Evolutionary conservation across 257 asterid species (phyloP).

Genomic region (Lithospermum erythrorhizon): DNA sequence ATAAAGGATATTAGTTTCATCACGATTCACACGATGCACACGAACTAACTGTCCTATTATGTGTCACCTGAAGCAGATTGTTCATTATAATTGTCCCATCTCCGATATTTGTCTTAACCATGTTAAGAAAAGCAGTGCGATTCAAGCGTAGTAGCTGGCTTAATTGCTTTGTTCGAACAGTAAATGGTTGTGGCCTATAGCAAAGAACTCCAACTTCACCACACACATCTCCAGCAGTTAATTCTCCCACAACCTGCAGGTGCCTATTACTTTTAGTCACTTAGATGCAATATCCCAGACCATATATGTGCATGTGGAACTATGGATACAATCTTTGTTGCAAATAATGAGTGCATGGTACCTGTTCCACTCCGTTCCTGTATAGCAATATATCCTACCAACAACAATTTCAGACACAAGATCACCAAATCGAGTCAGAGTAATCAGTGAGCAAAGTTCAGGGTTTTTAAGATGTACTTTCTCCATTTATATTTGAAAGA

Average conservation of each 20-base stretch:
- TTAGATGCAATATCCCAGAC: not conserved
- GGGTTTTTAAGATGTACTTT: no score
- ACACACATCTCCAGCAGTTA: constrained; percentile 52
- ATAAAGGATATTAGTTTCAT: not conserved
- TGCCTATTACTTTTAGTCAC: not conserved
- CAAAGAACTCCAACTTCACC: constrained; percentile 80
- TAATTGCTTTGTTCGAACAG: constrained; percentile 60
- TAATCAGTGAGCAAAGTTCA: not conserved
- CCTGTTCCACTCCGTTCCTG: constrained; percentile 39
- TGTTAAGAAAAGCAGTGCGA: constrained; percentile 53
- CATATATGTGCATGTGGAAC: not conserved
- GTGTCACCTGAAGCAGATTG: constrained; percentile 66
- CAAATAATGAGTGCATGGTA: constrained; percentile 7
- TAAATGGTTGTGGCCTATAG: constrained; percentile 65
- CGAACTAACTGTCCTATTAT: not conserved
- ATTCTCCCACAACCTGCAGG: constrained; percentile 37
- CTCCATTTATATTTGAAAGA: not conserved
- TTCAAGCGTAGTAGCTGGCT: constrained; percentile 75
- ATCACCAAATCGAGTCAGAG: no score
- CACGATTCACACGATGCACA: not conserved
- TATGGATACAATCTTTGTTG: no score
- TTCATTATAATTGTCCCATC: constrained; percentile 75
- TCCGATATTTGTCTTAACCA: constrained; percentile 69
- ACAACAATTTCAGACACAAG: constrained; percentile 2
- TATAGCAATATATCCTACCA: constrained; percentile 47